These are phyloP conservation scores for Diaporthe sp. DNA, from an alignment of 2,329 filamentous ascomycete species.

Conservation along the genomic window DNA sequence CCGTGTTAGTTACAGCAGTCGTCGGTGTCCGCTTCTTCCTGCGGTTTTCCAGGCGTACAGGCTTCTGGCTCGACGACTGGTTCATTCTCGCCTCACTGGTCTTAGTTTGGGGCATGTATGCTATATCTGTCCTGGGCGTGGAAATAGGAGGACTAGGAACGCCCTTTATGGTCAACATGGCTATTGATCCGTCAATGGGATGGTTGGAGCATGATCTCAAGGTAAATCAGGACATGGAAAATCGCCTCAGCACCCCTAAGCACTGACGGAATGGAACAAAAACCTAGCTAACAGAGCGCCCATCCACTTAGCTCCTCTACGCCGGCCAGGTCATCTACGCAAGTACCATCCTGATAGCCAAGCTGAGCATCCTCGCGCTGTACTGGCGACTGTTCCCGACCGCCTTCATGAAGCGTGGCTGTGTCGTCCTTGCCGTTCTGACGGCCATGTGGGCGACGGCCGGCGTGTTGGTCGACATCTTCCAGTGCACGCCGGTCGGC, in stretches of 20 bases:
- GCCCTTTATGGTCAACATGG: not conserved
- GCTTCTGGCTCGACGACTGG: slow-evolving; percentile 21
- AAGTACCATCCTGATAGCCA: not conserved
- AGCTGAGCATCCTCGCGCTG: slow-evolving; percentile 16
- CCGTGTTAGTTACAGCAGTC: not conserved
- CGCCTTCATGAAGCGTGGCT: slow-evolving; percentile 13
- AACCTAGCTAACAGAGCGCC: not conserved
- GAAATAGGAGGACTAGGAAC: not conserved
- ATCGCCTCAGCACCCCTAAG: not conserved
- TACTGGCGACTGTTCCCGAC: slow-evolving; percentile 25
- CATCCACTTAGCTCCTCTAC: not conserved
- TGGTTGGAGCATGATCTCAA: not conserved
- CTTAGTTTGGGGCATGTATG: not conserved
- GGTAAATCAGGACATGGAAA: not conserved
- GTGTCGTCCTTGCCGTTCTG: not conserved
- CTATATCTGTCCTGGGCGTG: not conserved
- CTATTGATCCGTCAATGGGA: not conserved
- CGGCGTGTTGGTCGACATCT: not conserved
- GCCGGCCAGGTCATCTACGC: slow-evolving; percentile 11
- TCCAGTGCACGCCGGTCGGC: slow-evolving; percentile 13
- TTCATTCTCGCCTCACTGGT: slow-evolving; percentile 4
- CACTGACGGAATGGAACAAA: no score
- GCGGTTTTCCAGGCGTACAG: not conserved
- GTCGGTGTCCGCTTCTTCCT: not conserved
- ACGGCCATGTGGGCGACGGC: not conserved